Base-by-base conservation (phyloP, 176 grass and related monocot genomes). In the Rhipidocladum racemiflorum region DNA sequence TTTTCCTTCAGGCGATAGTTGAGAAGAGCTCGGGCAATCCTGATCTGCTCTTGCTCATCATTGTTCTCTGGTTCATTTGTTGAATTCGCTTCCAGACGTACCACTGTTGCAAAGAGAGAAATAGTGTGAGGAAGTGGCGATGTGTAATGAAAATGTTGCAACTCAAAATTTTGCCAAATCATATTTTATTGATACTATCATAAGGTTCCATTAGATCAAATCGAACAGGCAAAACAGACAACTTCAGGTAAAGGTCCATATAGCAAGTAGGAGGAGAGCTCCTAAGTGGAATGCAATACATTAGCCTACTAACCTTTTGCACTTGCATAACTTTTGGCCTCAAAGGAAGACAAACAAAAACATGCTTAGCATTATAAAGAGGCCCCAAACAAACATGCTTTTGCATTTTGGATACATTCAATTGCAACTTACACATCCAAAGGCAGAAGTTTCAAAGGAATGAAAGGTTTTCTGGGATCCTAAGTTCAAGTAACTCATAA, bases 41-140 rank as follows among this genome's bases (percentile, higher is more conserved):
- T 89, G 34, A 99, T 96, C 86, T 96, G 97, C 69, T 99, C 97
- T 87, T 91, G 91, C 85, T 99, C 97, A 28, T 99, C 97, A 64
- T 86, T 99, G 83, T 88, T 96, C 68, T 93, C 92, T 14, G 85
- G 87, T 87, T 99, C 97, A 40, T 71, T 84, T 81, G 89, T 90
- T 51, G 87, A 85, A 87, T 85, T 96, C 17, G 83, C 87, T 85
- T 94, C 82, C 30, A 92, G 65, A 3, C 77, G 91, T 78, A 75
- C 97, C 89, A 99, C 97, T 97, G 72, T 78, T 70, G 61, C 27
- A 87, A 45, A 84, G 34, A 83, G 3, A 64, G 38, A 46, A 86
- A 85, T 56, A 68, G 1, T 65, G 42, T 94, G 67, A 90, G 68
- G 40, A 59, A 76, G 39, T 86, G n/a, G 7, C 18, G 18, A 55